Evolutionary conservation across 1,139 yeast species (phyloP).

Genomic region (Debaryomyces coudertii): DNA sequence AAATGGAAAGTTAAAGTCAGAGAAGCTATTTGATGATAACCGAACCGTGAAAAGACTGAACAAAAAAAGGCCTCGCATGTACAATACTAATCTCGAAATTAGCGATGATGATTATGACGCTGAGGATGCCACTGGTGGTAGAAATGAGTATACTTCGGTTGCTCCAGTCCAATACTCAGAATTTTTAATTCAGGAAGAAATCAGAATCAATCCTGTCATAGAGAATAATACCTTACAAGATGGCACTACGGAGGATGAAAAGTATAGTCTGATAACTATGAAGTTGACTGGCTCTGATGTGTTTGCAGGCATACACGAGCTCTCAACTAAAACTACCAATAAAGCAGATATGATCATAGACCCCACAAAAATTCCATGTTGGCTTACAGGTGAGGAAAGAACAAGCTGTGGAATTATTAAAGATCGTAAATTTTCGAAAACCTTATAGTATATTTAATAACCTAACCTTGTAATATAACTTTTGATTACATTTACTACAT

Average conservation of each 20-base stretch:
- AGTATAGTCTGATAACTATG: constrained; percentile 41
- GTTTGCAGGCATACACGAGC: constrained; percentile 77
- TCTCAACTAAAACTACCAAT: constrained; percentile 46
- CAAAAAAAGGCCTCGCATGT: constrained; percentile 12
- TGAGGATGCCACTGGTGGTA: constrained; percentile 23
- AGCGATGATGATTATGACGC: constrained; percentile 22
- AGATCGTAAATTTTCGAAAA: constrained; percentile 41
- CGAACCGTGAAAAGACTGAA: constrained; percentile 15
- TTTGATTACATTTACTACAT: constrained; percentile 26
- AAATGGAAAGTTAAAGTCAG: constrained; percentile 35
- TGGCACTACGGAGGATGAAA: constrained; percentile 14
- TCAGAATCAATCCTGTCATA: constrained; percentile 9
- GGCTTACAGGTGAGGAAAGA: constrained; percentile 83
- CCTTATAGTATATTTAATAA: constrained; percentile 20
- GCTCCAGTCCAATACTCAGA: constrained; percentile 60
- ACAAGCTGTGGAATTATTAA: constrained; percentile 47
- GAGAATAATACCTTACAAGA: constrained; percentile 10
- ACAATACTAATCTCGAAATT: constrained; percentile 15
- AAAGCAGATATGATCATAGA: constrained; percentile 48
- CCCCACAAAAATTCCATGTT: constrained; percentile 62
- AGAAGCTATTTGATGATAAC: constrained; percentile 39
- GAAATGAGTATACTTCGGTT: constrained; percentile 47
- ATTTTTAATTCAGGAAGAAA: constrained; percentile 39
- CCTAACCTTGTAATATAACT: constrained; percentile 35
- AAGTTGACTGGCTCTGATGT: constrained; percentile 72